phyloP scores from a whole-genome alignment of 495 filamentous ascomycete genomes.

The Copromyces sp. region DNA sequence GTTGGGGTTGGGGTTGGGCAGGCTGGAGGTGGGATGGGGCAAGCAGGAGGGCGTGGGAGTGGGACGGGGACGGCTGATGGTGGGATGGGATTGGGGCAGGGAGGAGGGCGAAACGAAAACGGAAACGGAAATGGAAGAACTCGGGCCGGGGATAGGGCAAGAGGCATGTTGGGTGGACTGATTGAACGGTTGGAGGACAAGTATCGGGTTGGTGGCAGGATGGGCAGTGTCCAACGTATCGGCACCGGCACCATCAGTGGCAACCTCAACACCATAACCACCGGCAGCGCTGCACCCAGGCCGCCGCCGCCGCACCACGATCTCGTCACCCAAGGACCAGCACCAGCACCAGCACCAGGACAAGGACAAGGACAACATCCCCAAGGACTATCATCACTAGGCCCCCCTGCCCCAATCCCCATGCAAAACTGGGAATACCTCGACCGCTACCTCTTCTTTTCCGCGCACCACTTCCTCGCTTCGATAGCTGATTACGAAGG shows the following conservation, averaged over 20 bases:
- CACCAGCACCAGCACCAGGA: too few relatives aligned
- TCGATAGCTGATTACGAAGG: slow-evolving; percentile 14
- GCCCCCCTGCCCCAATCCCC: neutral
- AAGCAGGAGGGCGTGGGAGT: too few relatives aligned
- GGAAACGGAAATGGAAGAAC: neutral
- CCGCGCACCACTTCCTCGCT: slow-evolving; percentile 18
- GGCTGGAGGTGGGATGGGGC: neutral
- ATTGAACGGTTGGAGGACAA: slow-evolving; percentile 5
- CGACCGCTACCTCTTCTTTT: slow-evolving; percentile 22
- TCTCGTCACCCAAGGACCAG: neutral
- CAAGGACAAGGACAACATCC: neutral
- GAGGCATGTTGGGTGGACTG: slow-evolving; percentile 7
- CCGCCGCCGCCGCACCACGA: neutral
- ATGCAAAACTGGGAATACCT: slow-evolving; percentile 8
- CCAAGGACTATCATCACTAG: neutral
- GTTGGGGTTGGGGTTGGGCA: neutral
- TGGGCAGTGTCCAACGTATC: too few relatives aligned
- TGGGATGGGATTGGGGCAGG: too few relatives aligned
- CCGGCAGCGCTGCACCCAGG: neutral
- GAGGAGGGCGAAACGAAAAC: too few relatives aligned
- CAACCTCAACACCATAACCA: neutral
- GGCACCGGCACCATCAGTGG: neutral
- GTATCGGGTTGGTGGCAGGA: neutral
- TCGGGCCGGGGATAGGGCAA: slow-evolving; percentile 3
- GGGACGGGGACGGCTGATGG: too few relatives aligned